Percentiles rank a stretch among this genome's conserved stretches.
Evolutionary conservation across 2,329 filamentous ascomycete species (phyloP).

Genomic region (Fusarium verrucosum): DNA sequence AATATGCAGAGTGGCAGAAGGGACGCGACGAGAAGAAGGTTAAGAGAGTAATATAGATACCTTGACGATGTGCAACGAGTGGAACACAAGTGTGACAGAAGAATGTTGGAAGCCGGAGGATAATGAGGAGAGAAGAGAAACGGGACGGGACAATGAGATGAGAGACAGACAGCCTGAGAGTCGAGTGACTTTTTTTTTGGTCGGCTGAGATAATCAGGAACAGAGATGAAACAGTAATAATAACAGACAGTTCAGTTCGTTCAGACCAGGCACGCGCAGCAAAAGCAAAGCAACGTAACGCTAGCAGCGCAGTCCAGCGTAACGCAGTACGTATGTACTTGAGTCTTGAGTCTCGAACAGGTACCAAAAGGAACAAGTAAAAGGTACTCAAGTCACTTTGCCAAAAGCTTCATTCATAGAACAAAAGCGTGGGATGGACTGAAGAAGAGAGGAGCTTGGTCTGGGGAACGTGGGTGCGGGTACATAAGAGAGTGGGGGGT

Average conservation of each 20-base stretch:
- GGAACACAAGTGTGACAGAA: slow-evolving; percentile 26
- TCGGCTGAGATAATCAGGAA: slow-evolving; percentile 35
- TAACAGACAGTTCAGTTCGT: no score
- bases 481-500: slow-evolving; percentile 38
- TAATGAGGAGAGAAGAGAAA: slow-evolving; percentile 3
- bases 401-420: slow-evolving; percentile 7
- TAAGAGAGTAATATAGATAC: slow-evolving; percentile 2
- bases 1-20: slow-evolving; percentile 2
- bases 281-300: slow-evolving; percentile 13
- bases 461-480: slow-evolving; percentile 36
- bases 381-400: slow-evolving; percentile 3
- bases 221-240: slow-evolving; percentile 21
- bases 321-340: not conserved
- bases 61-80: slow-evolving; percentile 10
- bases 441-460: slow-evolving; percentile 14
- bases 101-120: slow-evolving; percentile 17
- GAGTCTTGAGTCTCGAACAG: slow-evolving; percentile 1
- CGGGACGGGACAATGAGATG: slow-evolving; percentile 7
- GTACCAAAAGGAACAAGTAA: slow-evolving; percentile 23
- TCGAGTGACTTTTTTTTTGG: slow-evolving; percentile 11
- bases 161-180: slow-evolving; percentile 10
- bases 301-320: slow-evolving; percentile 7
- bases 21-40: not conserved
- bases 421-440: slow-evolving; percentile 32
- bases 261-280: slow-evolving; percentile 16